A percentile compares a stretch with the other conserved stretches of the same genome.
phyloP scores from a whole-genome alignment of 2,329 filamentous ascomycete genomes.

The Aureobasidium sp. region DNA sequence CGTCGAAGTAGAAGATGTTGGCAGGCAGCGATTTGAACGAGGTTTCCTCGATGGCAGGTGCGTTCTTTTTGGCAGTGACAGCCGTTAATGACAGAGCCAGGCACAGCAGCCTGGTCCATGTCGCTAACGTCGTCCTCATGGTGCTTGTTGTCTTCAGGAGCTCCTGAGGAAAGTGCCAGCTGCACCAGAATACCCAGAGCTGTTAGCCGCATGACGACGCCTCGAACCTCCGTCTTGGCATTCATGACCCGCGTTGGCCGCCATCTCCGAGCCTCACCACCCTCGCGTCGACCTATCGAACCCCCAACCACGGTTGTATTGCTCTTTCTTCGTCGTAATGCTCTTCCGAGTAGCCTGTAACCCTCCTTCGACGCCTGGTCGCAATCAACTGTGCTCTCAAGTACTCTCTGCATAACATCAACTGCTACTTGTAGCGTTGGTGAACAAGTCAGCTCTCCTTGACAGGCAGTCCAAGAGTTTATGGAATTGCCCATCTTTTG shows the following conservation, averaged over 20 bases:
- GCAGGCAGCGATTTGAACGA: constrained; percentile 58
- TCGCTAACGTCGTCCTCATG: constrained; percentile 8
- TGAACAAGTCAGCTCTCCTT: too few species aligned
- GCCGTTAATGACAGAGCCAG: constrained; percentile 10
- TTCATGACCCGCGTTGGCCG: background rate
- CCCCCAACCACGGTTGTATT: background rate
- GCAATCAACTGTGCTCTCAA: too few species aligned
- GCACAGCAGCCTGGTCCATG: background rate
- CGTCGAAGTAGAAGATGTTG: constrained; percentile 82
- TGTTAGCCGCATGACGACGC: constrained; percentile 4
- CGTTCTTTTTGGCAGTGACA: constrained; percentile 20
- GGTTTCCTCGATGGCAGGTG: constrained; percentile 55
- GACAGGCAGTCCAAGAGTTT: too few species aligned
- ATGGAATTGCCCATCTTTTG: too few species aligned
- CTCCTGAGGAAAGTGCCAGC: background rate
- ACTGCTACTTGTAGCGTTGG: too few species aligned
- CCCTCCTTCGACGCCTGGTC: too few species aligned
- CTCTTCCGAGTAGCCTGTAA: too few species aligned
- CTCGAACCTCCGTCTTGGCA: constrained; percentile 5
- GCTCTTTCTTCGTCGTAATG: too few species aligned
- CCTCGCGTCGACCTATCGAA: background rate
- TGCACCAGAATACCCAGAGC: background rate
- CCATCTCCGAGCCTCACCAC: background rate
- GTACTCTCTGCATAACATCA: too few species aligned
- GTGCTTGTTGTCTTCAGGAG: background rate